Percentiles rank a stretch among this genome's conserved stretches.
Conservation (phyloP, 2,329 filamentous ascomycete species). For the Tetracladium maxilliforme region DNA sequence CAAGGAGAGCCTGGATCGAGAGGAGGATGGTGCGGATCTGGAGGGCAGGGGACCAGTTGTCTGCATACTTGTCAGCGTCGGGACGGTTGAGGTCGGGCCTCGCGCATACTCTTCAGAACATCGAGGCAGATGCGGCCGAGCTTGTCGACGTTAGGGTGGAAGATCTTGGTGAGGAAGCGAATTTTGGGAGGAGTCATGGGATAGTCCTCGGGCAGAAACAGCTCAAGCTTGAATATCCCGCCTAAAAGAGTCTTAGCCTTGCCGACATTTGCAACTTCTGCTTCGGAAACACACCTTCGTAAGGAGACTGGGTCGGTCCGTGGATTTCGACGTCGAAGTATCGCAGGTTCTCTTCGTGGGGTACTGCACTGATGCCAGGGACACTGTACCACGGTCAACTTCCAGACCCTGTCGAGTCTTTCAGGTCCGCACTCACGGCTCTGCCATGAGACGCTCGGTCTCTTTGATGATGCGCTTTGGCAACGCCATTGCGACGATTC, state of each 20-base stretch:
- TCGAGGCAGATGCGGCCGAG: slow-evolving; percentile 94
- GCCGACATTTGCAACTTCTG: background rate
- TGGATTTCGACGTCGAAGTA: slow-evolving; percentile 98
- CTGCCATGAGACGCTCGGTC: slow-evolving; percentile 90
- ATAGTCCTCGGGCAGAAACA: slow-evolving; percentile 97
- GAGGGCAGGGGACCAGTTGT: slow-evolving; percentile 96
- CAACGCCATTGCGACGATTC: no score
- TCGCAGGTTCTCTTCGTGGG: slow-evolving; percentile 91
- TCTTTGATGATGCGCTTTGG: slow-evolving; percentile 98
- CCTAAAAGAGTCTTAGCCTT: slow-evolving; percentile 8
- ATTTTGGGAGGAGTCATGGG: slow-evolving; percentile 99
- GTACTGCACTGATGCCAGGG: slow-evolving; percentile 86
- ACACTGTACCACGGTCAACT: slow-evolving; percentile 41
- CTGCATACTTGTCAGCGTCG: slow-evolving; percentile 27
- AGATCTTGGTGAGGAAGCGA: slow-evolving; percentile 96
- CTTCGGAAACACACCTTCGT: slow-evolving; percentile 54
- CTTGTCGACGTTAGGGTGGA: slow-evolving; percentile 98
- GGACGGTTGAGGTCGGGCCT: background rate
- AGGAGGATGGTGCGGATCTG: slow-evolving; percentile 98
- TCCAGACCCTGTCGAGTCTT: slow-evolving; percentile 4
- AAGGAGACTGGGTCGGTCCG: slow-evolving; percentile 81
- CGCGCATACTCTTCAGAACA: slow-evolving; percentile 74
- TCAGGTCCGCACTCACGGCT: slow-evolving; percentile 53
- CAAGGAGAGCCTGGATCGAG: slow-evolving; percentile 91
- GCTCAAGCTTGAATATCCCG: slow-evolving; percentile 89